A percentile compares a stretch with the other conserved stretches of the same genome.
These are phyloP conservation scores for Dioscorea cayenensis DNA, from an alignment of 116 monocot species.

Conservation along the genomic window DNA sequence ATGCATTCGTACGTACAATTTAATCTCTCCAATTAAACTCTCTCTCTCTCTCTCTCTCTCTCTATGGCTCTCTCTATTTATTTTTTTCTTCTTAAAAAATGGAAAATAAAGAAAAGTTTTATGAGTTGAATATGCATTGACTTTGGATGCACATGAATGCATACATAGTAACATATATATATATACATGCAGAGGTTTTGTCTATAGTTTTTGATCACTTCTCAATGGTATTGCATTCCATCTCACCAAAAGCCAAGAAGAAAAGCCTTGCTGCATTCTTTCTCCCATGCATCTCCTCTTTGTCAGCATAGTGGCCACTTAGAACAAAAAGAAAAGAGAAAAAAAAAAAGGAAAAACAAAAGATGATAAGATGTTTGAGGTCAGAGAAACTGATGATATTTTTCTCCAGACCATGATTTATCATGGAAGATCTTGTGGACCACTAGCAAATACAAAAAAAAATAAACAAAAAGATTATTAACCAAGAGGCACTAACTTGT, in stretches of 20 bases:
- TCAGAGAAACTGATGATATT: conserved; percentile 11
- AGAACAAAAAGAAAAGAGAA: background rate
- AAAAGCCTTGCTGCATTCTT: background rate
- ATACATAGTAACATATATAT: too few relatives aligned
- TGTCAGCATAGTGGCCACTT: background rate
- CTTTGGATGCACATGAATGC: too few relatives aligned
- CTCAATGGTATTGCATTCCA: background rate
- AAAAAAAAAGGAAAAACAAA: background rate
- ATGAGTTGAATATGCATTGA: too few relatives aligned
- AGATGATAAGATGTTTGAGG: conserved; percentile 35
- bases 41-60: too few relatives aligned
- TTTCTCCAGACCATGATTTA: background rate
- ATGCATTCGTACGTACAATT: background rate
- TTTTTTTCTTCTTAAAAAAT: too few relatives aligned
- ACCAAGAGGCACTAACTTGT: too few relatives aligned
- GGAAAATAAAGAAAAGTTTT: too few relatives aligned
- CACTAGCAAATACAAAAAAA: background rate
- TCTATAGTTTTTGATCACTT: too few relatives aligned
- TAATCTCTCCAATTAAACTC: background rate
- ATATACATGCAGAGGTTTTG: too few relatives aligned
- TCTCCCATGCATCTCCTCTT: too few relatives aligned
- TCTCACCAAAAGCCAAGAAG: background rate
- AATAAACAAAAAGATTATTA: too few relatives aligned
- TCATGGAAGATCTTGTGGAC: conserved; percentile 1
- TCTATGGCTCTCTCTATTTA: too few relatives aligned